phyloP scores from a whole-genome alignment of 768 basidiomycete species.

The Tricholoma bakamatsutake region DNA sequence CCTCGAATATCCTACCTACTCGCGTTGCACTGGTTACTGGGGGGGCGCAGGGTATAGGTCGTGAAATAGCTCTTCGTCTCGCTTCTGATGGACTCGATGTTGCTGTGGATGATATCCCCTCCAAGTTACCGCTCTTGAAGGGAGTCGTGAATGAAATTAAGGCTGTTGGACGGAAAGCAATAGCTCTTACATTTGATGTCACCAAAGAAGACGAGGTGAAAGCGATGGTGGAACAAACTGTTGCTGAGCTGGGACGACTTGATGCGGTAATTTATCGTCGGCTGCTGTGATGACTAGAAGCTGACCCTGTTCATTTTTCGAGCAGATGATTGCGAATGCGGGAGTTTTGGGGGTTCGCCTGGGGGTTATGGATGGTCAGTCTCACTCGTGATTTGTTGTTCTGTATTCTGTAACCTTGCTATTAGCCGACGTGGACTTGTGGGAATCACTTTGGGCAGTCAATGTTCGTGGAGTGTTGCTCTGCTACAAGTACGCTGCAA shows the following conservation, averaged over 20 bases:
- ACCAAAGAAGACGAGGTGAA: neutral
- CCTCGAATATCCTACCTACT: neutral
- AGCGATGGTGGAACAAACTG: neutral
- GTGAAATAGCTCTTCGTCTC: conserved; percentile 25
- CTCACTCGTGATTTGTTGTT: neutral
- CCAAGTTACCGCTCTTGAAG: neutral
- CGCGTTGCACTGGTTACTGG: conserved; percentile 16
- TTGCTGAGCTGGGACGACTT: neutral
- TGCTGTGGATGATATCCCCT: neutral
- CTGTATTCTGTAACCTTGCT: neutral
- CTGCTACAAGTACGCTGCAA: conserved; percentile 6
- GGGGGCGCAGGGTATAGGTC: conserved; percentile 28
- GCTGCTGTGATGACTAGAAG: neutral
- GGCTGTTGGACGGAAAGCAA: neutral
- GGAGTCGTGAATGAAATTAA: neutral
- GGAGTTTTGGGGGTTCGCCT: conserved; percentile 20
- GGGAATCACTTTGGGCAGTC: conserved; percentile 3
- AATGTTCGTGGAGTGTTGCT: conserved; percentile 5
- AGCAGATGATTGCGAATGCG: conserved; percentile 42
- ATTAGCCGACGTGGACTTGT: conserved; percentile 8
- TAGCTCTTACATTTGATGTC: neutral
- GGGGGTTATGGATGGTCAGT: conserved; percentile 14
- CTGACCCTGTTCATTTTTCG: neutral
- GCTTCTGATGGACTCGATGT: conserved; percentile 28
- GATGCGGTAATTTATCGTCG: neutral